Conservation (phyloP, 345 rosid genomes). For the Salix brachista region DNA sequence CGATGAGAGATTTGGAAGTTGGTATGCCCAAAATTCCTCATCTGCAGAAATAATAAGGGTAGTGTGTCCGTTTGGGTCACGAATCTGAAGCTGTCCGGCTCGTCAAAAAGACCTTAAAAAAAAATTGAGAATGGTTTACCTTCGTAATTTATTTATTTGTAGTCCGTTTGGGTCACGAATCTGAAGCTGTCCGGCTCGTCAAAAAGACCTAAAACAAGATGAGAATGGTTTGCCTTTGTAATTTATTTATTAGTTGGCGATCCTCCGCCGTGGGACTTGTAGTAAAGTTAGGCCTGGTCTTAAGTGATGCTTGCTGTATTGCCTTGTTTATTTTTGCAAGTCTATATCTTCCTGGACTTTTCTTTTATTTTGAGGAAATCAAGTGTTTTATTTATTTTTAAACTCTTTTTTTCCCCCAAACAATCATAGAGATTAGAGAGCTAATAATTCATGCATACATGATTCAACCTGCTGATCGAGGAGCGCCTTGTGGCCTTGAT, state of each 20-base stretch:
- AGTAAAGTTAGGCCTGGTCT: not conserved
- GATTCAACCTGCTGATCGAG: not conserved
- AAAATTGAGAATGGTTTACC: conserved; percentile 7
- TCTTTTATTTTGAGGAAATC: not conserved
- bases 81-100: not conserved
- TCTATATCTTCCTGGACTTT: not conserved
- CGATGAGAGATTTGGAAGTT: conserved; percentile 13
- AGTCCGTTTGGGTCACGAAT: conserved; percentile 5
- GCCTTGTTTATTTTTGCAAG: not conserved
- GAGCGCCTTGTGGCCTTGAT: not conserved
- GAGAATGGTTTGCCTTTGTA: conserved; percentile 19
- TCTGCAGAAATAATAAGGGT: conserved; percentile 18
- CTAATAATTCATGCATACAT: not conserved
- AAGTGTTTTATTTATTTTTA: not conserved
- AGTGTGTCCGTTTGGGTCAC: conserved; percentile 10
- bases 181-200: not conserved
- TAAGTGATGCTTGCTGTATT: conserved; percentile 3
- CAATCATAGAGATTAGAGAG: not conserved
- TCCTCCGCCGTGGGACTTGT: not conserved
- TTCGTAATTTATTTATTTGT: conserved; percentile 18
- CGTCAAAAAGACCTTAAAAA: not conserved
- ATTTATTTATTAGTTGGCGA: conserved; percentile 15
- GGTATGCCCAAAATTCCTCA: not conserved
- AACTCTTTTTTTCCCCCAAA: not conserved
- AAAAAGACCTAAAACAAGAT: not conserved